phyloP scores from a whole-genome alignment of 129 eudicot species.

The Chrysanthemum lavandulifolium region DNA sequence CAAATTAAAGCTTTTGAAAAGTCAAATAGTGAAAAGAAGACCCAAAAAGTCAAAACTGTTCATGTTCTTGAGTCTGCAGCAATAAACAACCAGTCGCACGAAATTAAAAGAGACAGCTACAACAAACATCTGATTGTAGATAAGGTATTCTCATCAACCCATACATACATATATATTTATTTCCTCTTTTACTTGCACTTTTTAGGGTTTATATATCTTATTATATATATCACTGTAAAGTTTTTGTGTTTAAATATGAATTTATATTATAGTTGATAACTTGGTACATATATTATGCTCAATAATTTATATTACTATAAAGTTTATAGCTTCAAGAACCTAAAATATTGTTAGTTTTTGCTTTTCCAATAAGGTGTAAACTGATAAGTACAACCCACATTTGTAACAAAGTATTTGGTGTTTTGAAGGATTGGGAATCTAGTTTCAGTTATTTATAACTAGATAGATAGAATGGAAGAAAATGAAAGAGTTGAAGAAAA shows the following conservation, averaged over 20 bases:
- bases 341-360: not conserved
- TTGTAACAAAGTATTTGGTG: not conserved
- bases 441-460: not conserved
- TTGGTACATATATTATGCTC: not conserved
- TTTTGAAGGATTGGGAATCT: not conserved
- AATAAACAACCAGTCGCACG: not conserved
- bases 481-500: conserved; percentile 29
- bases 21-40: not conserved
- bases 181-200: not conserved
- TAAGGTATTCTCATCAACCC: conserved; percentile 28
- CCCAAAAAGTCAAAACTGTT: not conserved
- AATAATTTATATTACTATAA: not conserved
- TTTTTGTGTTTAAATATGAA: not conserved
- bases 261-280: not conserved
- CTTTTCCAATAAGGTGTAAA: not conserved
- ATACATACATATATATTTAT: no score
- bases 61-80: not conserved
- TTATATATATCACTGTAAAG: not conserved
- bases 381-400: no score
- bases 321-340: not conserved
- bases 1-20: no score
- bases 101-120: conserved; percentile 11
- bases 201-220: conserved; percentile 15
- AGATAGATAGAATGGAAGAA: conserved; percentile 22
- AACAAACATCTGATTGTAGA: not conserved